A percentile compares a stretch with the other conserved stretches of the same genome.
phyloP scores from a whole-genome alignment of 805 yeast genomes.

The Huiozyma sinensis region DNA sequence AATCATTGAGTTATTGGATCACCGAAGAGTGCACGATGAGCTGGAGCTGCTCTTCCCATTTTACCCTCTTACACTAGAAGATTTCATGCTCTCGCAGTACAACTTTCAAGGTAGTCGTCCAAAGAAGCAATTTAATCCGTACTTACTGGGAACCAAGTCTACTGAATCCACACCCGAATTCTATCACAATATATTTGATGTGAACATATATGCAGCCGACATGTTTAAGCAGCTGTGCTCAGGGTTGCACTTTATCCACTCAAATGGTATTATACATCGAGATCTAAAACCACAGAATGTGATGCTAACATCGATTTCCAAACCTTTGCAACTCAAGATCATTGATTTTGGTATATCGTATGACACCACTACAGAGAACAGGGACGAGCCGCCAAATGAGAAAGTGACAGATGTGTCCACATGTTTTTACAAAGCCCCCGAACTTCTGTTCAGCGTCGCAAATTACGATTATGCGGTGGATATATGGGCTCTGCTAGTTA shows the following conservation, averaged over 20 bases:
- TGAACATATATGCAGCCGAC: slow-evolving; percentile 32
- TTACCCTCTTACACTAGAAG: slow-evolving; percentile 11
- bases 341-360: slow-evolving; percentile 66
- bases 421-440: slow-evolving; percentile 67
- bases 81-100: slow-evolving; percentile 7
- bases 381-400: slow-evolving; percentile 18
- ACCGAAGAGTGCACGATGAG: slow-evolving; percentile 7
- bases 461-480: slow-evolving; percentile 50
- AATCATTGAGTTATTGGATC: slow-evolving; percentile 13
- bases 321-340: slow-evolving; percentile 39
- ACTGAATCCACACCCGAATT: background rate
- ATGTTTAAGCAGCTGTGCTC: slow-evolving; percentile 52
- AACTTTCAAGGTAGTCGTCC: slow-evolving; percentile 1
- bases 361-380: slow-evolving; percentile 13
- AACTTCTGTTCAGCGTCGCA: slow-evolving; percentile 49
- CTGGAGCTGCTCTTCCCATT: slow-evolving; percentile 13
- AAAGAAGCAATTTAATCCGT: slow-evolving; percentile 12
- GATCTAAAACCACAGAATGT: slow-evolving; percentile 92
- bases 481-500: slow-evolving; percentile 61
- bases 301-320: slow-evolving; percentile 2
- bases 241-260: slow-evolving; percentile 74
- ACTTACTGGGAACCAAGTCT: slow-evolving; percentile 1
- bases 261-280: slow-evolving; percentile 84
- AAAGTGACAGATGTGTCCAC: slow-evolving; percentile 48
- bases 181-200: slow-evolving; percentile 14